phyloP scores from a whole-genome alignment of 495 filamentous ascomycete species.

The Acidiella bohemica region DNA sequence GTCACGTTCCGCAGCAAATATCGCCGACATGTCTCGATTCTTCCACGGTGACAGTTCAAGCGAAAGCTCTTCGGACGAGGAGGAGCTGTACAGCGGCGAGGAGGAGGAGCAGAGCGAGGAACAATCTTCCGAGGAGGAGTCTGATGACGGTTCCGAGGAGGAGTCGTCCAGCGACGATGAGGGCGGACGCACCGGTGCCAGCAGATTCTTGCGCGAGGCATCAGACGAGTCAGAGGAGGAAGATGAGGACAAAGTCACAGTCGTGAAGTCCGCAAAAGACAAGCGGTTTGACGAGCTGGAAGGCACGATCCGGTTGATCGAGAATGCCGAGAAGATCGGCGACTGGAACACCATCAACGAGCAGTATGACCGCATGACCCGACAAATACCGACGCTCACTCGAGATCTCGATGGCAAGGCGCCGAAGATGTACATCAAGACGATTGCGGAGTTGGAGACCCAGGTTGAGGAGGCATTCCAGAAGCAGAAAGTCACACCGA shows the following conservation, averaged over 20 bases:
- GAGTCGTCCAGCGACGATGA: slow-evolving; percentile 45
- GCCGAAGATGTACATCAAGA: slow-evolving; percentile 85
- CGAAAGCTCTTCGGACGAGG: slow-evolving; percentile 72
- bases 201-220: slow-evolving; percentile 65
- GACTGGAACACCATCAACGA: slow-evolving; percentile 75
- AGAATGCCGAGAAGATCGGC: slow-evolving; percentile 92
- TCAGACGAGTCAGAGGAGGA: slow-evolving; percentile 48
- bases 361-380: slow-evolving; percentile 98
- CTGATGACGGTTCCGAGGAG: slow-evolving; percentile 24
- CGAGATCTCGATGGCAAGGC: slow-evolving; percentile 49
- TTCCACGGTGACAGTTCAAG: slow-evolving; percentile 92
- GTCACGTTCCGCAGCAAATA: too few species aligned
- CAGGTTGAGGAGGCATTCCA: slow-evolving; percentile 83
- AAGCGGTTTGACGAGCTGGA: slow-evolving; percentile 92
- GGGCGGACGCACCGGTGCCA: slow-evolving; percentile 54
- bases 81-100: slow-evolving; percentile 72
- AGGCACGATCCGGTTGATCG: slow-evolving; percentile 71
- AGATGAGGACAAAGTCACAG: slow-evolving; percentile 58
- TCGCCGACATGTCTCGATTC: slow-evolving; percentile 56
- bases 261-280: slow-evolving; percentile 94
- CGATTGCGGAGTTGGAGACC: slow-evolving; percentile 87
- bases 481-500: slow-evolving; percentile 89
- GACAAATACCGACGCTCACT: slow-evolving; percentile 66
- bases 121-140: slow-evolving; percentile 36
- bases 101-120: slow-evolving; percentile 45